Percentiles rank a stretch among this genome's conserved stretches.
Evolutionary conservation across 257 asterid genomes (phyloP).

Genomic region (Salvia splendens): DNA sequence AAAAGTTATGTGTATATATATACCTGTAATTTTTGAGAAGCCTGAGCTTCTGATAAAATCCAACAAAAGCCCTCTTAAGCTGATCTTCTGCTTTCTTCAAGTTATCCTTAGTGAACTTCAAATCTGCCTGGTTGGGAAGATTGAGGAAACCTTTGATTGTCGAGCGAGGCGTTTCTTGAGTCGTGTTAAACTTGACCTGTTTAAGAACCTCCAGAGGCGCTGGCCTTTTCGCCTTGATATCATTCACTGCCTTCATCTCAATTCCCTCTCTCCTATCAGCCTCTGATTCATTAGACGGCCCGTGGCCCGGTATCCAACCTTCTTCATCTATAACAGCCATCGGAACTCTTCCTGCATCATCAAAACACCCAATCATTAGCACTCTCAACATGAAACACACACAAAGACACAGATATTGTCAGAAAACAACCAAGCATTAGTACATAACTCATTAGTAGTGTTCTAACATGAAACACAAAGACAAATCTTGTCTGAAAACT

Average conservation of each 20-base stretch:
- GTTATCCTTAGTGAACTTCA: conserved; percentile 47
- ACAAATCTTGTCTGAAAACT: too few relatives aligned
- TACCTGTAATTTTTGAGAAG: conserved; percentile 55
- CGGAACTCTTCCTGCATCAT: conserved; percentile 34
- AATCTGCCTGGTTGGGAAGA: conserved; percentile 38
- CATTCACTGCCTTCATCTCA: conserved; percentile 17
- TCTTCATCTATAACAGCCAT: conserved; percentile 48
- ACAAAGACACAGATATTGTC: too few relatives aligned
- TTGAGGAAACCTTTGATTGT: conserved; percentile 44
- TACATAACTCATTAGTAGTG: too few relatives aligned
- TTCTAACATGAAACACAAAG: too few relatives aligned
- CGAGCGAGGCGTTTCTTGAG: conserved; percentile 45
- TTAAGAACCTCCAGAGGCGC: conserved; percentile 44
- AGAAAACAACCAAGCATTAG: too few relatives aligned
- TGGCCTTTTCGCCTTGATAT: conserved; percentile 22
- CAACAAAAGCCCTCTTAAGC: conserved; percentile 49
- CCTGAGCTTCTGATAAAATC: conserved; percentile 51
- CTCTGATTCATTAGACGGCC: conserved; percentile 14
- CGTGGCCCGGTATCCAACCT: neutral
- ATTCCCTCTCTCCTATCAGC: conserved; percentile 18
- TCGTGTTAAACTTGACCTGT: conserved; percentile 42
- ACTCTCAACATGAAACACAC: too few relatives aligned
- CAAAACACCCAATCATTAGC: neutral
- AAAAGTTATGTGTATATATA: neutral
- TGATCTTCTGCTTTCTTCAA: conserved; percentile 49